Conservation (phyloP, 176 grass and related monocot genomes). For the Neostapfia colusana region DNA sequence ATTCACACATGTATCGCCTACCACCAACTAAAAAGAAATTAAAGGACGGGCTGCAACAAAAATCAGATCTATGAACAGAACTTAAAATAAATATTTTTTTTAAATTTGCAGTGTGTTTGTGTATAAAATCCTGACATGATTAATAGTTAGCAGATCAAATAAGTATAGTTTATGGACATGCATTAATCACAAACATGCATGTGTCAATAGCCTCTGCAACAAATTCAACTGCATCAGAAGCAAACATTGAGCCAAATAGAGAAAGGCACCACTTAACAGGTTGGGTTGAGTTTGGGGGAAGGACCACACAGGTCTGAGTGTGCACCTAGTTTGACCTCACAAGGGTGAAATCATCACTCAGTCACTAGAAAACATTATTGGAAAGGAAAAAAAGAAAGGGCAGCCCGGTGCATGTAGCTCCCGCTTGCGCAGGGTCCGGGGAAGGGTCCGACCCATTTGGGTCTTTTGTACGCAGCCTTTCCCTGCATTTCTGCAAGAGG, state of each 20-base stretch:
- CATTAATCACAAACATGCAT: constrained; percentile 12
- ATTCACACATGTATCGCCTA: neutral
- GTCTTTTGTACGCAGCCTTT: no score
- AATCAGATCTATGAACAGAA: neutral
- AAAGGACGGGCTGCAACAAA: neutral
- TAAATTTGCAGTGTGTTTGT: neutral
- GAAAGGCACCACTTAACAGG: constrained; percentile 5
- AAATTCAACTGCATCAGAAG: constrained; percentile 14
- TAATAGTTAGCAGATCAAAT: constrained; percentile 19
- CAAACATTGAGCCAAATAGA: neutral
- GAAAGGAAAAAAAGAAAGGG: no score
- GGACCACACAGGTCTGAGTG: neutral
- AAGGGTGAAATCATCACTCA: neutral
- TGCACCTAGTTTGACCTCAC: neutral
- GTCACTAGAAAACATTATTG: neutral
- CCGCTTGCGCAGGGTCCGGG: no score
- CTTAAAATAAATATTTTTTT: neutral
- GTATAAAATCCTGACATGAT: neutral
- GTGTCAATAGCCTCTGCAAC: constrained; percentile 1
- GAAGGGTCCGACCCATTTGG: no score
- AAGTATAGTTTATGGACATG: neutral
- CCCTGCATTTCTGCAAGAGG: no score
- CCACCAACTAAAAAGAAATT: neutral
- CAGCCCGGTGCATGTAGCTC: no score
- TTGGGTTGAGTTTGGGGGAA: neutral